Percentiles rank a stretch among this genome's conserved stretches.
phyloP scores from a whole-genome alignment of 2,329 filamentous ascomycete genomes.

The Ophiocordyceps camponoti-rufipedis region DNA sequence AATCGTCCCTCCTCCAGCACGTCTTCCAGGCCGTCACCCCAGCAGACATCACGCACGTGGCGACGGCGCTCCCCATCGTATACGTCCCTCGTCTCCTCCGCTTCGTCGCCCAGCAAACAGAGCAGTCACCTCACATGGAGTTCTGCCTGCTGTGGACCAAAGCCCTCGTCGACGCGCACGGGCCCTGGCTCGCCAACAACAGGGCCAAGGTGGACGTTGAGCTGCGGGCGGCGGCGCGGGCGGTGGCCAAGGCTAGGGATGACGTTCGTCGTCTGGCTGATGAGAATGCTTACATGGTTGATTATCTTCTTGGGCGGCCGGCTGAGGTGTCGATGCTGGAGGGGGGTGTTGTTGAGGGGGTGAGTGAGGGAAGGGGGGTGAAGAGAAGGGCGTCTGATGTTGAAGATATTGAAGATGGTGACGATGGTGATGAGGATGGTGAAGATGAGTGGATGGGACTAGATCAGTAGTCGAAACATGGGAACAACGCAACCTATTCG shows the following conservation, averaged over 20 bases:
- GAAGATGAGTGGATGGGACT: conserved; percentile 29
- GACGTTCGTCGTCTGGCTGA: conserved; percentile 72
- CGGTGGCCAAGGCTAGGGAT: conserved; percentile 60
- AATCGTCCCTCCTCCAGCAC: conserved; percentile 59
- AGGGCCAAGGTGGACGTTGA: conserved; percentile 67
- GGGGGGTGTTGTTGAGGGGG: conserved; percentile 1
- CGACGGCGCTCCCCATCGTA: conserved; percentile 61
- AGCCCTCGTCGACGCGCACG: conserved; percentile 63
- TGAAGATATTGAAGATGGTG: conserved; percentile 14
- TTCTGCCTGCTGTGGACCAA: conserved; percentile 92
- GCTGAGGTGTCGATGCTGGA: conserved; percentile 8
- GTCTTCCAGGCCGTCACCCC: conserved; percentile 75
- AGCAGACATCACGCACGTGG: conserved; percentile 56
- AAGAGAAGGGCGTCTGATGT: background rate
- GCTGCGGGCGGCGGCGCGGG: conserved; percentile 64
- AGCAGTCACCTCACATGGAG: conserved; percentile 83
- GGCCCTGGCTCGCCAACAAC: conserved; percentile 68
- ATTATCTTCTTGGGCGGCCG: conserved; percentile 51
- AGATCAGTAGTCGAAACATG: conserved; percentile 12
- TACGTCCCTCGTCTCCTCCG: conserved; percentile 75
- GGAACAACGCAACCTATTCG: background rate
- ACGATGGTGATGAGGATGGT: conserved; percentile 12
- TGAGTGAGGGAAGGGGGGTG: background rate
- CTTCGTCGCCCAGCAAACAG: conserved; percentile 74
- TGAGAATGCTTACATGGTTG: conserved; percentile 75